Conservation (phyloP, 345 rosid species). For the Salix dunnii region DNA sequence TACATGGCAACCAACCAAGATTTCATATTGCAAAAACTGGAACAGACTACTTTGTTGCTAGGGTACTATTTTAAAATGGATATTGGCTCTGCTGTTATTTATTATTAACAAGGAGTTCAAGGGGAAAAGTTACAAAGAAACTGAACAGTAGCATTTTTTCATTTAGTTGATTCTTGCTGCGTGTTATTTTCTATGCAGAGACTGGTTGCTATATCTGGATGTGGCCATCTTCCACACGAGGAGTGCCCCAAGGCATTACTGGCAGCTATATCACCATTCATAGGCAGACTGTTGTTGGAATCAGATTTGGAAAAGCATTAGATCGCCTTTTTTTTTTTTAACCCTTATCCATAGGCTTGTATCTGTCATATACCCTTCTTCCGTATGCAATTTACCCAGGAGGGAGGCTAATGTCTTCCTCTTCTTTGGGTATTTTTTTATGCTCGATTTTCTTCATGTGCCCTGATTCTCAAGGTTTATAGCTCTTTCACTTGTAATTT, state of each 20-base stretch:
- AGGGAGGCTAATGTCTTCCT: constrained; percentile 29
- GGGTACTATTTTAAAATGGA: background rate
- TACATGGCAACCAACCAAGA: background rate
- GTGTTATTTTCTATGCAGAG: constrained; percentile 50
- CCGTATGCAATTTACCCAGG: constrained; percentile 20
- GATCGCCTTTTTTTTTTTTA: constrained; percentile 14
- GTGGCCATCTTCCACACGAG: constrained; percentile 98
- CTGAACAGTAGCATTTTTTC: too few relatives aligned
- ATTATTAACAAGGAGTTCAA: background rate
- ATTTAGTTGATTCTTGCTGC: background rate
- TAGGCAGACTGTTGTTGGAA: constrained; percentile 52
- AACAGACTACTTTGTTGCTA: background rate
- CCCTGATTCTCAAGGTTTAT: constrained; percentile 27
- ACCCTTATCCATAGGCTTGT: constrained; percentile 25
- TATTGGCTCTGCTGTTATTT: too few relatives aligned
- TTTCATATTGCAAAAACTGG: background rate
- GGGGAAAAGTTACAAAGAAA: background rate
- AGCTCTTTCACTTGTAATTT: constrained; percentile 27
- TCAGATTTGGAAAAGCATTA: constrained; percentile 50
- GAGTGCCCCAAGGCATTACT: constrained; percentile 92
- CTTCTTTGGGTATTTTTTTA: constrained; percentile 37
- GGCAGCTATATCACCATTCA: constrained; percentile 78
- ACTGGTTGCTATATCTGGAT: constrained; percentile 87
- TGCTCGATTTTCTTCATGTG: constrained; percentile 14
- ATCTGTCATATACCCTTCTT: constrained; percentile 13